Base-by-base conservation (phyloP, 2,329 filamentous ascomycete genomes). In the Thyridium curvatum region DNA sequence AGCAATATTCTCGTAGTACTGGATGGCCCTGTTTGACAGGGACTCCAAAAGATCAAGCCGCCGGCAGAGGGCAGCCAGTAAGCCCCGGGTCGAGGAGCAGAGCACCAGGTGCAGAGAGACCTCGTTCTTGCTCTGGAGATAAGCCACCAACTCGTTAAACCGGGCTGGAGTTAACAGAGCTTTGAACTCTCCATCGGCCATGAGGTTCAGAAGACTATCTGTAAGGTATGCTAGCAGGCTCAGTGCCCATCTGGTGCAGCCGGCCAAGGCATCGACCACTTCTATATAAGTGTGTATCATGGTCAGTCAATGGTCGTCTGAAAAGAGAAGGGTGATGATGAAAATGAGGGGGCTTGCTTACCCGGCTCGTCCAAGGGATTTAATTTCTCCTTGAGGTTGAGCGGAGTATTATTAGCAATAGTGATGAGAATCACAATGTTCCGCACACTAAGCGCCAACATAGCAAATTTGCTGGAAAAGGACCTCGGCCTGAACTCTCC, bases 211-310 rank as follows among this genome's bases (percentile, higher is more conserved):
- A 3, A 83, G 61, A 14, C 67, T 68, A 49, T 82, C 76, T n/a
- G 67, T 65, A 10, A 82, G 56, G 75, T 78, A 83, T 3, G 72
- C 68, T 34, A 83, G 59, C 12, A 94, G 67, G 43, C 91, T 83
- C 29, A 89, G 69, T 1, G 78, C 77, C 90, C 90, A 96, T 53
- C 77, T 82, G 4, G 84, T 78, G 39, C 88, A 84, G 16, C 86
- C 86, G 5, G 82, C 74, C 10, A 94, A 66, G 33, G 82, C 77
- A 31, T 81, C 77, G 3, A 91, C 75, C 12, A 87, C 78, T 54
- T 91, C 86, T 79, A 38, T 26, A 18, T 12, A 42, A 29, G 36
- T 17, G 16, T 6, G 37, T 56, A 40, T 51, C 45, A 33, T 14
- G 12, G n/a, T n/a, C n/a, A n/a, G n/a, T n/a, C n/a, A n/a, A n/a